Conservation (phyloP, 352 stramenopile species). For the Phytophthora megakarya region DNA sequence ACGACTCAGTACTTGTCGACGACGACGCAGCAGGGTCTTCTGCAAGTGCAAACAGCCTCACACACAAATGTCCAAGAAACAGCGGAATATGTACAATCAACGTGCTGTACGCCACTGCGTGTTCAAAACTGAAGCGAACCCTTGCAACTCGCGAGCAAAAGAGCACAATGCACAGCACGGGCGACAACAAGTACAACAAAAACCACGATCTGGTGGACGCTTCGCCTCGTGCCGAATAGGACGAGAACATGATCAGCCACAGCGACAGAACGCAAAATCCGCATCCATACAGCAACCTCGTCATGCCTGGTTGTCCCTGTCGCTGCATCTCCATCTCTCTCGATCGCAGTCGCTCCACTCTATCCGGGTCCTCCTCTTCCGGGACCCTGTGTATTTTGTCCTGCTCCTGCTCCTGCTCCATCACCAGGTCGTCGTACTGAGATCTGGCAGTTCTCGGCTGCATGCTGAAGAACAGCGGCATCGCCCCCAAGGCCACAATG, state of each 20-base stretch:
- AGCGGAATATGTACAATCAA: slow-evolving; percentile 80
- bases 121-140: slow-evolving; percentile 60
- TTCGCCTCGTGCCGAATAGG: slow-evolving; percentile 49
- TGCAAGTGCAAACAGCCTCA: slow-evolving; percentile 72
- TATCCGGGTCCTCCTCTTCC: slow-evolving; percentile 26
- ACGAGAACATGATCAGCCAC: slow-evolving; percentile 77
- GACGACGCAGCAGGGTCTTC: slow-evolving; percentile 43
- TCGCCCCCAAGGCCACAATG: slow-evolving; percentile 58
- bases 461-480: slow-evolving; percentile 75
- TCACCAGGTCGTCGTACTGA: slow-evolving; percentile 48
- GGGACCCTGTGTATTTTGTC: slow-evolving; percentile 11
- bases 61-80: slow-evolving; percentile 82
- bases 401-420: slow-evolving; percentile 39
- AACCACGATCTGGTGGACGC: slow-evolving; percentile 56
- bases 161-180: slow-evolving; percentile 60
- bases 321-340: slow-evolving; percentile 21
- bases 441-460: slow-evolving; percentile 58
- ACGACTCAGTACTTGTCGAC: slow-evolving; percentile 43
- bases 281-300: slow-evolving; percentile 52
- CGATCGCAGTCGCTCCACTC: background rate
- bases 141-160: slow-evolving; percentile 49
- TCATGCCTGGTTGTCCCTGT: slow-evolving; percentile 26
- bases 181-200: slow-evolving; percentile 63
- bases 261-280: slow-evolving; percentile 42
- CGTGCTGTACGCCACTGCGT: slow-evolving; percentile 73